A percentile compares a stretch with the other conserved stretches of the same genome.
These are phyloP conservation scores for Pezicula neosporulosa DNA, from an alignment of 2,329 filamentous ascomycete species.

Conservation along the genomic window DNA sequence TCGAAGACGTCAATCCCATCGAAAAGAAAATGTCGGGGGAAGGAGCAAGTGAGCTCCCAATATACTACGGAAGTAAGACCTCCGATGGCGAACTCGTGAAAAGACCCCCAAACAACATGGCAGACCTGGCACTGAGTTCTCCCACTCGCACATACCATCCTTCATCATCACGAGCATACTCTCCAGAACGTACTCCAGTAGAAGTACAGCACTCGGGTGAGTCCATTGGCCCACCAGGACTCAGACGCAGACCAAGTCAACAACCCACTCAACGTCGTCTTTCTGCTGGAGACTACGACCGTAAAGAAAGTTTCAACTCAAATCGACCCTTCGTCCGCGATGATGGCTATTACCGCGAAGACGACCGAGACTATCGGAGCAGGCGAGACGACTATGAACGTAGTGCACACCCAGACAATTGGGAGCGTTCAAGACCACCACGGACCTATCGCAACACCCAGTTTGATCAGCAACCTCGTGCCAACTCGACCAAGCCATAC, in stretches of 20 bases:
- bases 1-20: not conserved
- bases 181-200: constrained; percentile 16
- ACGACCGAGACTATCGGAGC: constrained; percentile 1
- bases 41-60: constrained; percentile 16
- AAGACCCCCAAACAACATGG: constrained; percentile 6
- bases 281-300: constrained; percentile 16
- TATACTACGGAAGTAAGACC: constrained; percentile 15
- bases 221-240: constrained; percentile 9
- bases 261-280: constrained; percentile 8
- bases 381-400: constrained; percentile 10
- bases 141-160: constrained; percentile 13
- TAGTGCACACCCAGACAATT: constrained; percentile 15
- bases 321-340: constrained; percentile 8
- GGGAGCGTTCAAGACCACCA: constrained; percentile 22
- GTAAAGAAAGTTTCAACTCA: constrained; percentile 7
- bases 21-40: constrained; percentile 13
- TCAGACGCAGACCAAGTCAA: constrained; percentile 16
- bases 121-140: constrained; percentile 2
- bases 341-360: constrained; percentile 14
- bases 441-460: constrained; percentile 18
- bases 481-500: constrained; percentile 11
- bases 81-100: constrained; percentile 17
- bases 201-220: constrained; percentile 7
- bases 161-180: constrained; percentile 8
- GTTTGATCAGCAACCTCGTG: constrained; percentile 11